A percentile compares a stretch with the other conserved stretches of the same genome.
These are phyloP conservation scores for Paecilomyces sp. DNA, from an alignment of 2,329 filamentous ascomycete species.

Conservation along the genomic window DNA sequence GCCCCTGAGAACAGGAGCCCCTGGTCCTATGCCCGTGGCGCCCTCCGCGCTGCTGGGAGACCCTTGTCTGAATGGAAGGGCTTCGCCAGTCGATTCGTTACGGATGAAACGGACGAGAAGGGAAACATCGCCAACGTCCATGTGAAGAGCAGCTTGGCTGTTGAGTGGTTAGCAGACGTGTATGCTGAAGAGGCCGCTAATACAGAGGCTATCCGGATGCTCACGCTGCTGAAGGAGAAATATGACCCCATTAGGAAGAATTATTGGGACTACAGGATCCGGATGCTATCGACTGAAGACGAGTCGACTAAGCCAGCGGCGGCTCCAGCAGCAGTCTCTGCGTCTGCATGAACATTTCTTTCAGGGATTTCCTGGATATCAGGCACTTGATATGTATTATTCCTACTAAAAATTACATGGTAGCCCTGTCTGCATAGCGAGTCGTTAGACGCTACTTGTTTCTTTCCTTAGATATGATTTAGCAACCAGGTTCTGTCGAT, in stretches of 20 bases:
- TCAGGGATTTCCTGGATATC: background rate
- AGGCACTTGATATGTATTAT: background rate
- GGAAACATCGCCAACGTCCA: conserved; percentile 19
- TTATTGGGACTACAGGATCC: conserved; percentile 80
- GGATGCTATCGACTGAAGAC: conserved; percentile 26
- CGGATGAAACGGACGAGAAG: conserved; percentile 36
- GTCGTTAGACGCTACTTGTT: background rate
- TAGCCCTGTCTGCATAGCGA: background rate
- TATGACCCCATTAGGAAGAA: conserved; percentile 88
- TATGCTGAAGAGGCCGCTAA: conserved; percentile 37
- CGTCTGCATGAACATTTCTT: conserved; percentile 10
- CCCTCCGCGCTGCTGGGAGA: conserved; percentile 59
- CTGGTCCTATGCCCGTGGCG: conserved; percentile 85
- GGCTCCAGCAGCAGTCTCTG: conserved; percentile 3
- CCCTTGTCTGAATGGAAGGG: conserved; percentile 43
- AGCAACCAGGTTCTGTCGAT: background rate
- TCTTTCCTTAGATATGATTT: background rate
- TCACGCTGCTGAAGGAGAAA: conserved; percentile 68
- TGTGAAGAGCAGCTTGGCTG: conserved; percentile 55
- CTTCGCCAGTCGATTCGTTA: conserved; percentile 50
- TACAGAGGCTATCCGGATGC: conserved; percentile 56
- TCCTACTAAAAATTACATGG: background rate
- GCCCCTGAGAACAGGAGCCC: conserved; percentile 91
- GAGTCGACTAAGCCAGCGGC: background rate
- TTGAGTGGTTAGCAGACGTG: conserved; percentile 44